These are phyloP conservation scores for Tremella yokohamensis DNA, from an alignment of 768 basidiomycete species.

Conservation along the genomic window DNA sequence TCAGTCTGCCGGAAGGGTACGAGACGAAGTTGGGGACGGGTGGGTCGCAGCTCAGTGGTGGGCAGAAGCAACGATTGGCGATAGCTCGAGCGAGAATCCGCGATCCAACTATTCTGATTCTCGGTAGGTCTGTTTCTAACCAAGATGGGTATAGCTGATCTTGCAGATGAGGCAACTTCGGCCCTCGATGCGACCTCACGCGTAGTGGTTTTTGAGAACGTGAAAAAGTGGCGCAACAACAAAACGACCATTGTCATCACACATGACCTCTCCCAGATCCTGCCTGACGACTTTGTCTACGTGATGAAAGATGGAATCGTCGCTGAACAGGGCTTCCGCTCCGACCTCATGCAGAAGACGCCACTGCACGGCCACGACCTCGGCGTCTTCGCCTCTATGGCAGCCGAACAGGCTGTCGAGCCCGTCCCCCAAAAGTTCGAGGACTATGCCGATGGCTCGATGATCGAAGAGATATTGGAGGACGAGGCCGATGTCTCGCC, in stretches of 20 bases:
- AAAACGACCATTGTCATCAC: slow-evolving; percentile 92
- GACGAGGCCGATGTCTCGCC: slow-evolving; percentile 9
- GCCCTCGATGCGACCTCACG: slow-evolving; percentile 79
- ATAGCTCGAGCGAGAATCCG: slow-evolving; percentile 81
- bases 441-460: slow-evolving; percentile 53
- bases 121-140: slow-evolving; percentile 60
- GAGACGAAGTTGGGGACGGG: slow-evolving; percentile 72
- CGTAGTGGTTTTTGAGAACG: slow-evolving; percentile 67
- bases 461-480: slow-evolving; percentile 56
- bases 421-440: slow-evolving; percentile 52
- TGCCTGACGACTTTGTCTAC: slow-evolving; percentile 76
- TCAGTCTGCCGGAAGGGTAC: slow-evolving; percentile 79
- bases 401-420: slow-evolving; percentile 57
- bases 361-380: slow-evolving; percentile 22
- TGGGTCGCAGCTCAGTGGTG: slow-evolving; percentile 78
- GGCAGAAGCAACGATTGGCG: slow-evolving; percentile 85
- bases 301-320: slow-evolving; percentile 76
- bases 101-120: slow-evolving; percentile 81
- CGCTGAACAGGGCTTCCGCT: slow-evolving; percentile 81
- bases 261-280: slow-evolving; percentile 85
- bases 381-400: slow-evolving; percentile 73
- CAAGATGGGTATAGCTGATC: not conserved
- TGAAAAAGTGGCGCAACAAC: slow-evolving; percentile 66
- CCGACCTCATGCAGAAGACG: slow-evolving; percentile 63
- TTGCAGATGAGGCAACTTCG: slow-evolving; percentile 56